Conservation (phyloP, 257 asterid genomes). For the Nicotiana attenuata region DNA sequence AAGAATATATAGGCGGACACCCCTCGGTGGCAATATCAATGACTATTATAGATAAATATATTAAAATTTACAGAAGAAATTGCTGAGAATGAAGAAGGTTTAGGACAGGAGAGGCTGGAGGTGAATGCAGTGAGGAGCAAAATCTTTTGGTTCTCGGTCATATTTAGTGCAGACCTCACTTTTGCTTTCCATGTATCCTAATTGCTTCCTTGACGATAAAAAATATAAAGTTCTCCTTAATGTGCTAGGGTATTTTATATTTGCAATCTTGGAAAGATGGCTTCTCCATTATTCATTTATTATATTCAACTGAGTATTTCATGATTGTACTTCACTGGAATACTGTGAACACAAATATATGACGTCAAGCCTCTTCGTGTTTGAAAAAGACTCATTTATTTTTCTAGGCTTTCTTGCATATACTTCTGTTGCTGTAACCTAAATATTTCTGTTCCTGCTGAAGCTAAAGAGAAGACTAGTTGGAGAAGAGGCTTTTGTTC, state of each 20-base stretch:
- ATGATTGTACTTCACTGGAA: background rate
- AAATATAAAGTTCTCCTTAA: background rate
- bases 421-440: background rate
- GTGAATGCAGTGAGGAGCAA: background rate
- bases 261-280: background rate
- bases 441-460: slow-evolving; percentile 14
- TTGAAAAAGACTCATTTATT: background rate
- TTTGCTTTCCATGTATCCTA: background rate
- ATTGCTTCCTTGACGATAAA: background rate
- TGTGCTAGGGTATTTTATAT: background rate
- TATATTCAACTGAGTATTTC: background rate
- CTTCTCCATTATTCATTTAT: background rate
- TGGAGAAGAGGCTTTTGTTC: slow-evolving; percentile 93
- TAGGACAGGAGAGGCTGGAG: background rate
- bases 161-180: slow-evolving; percentile 7
- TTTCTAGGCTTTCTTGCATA: background rate
- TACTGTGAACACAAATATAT: background rate
- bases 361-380: background rate
- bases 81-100: background rate
- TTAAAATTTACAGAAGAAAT: background rate
- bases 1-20: background rate
- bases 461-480: slow-evolving; percentile 57
- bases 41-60: background rate
- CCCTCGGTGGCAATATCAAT: background rate
- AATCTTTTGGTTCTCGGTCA: background rate